A percentile compares a stretch with the other conserved stretches of the same genome.
Conservation (phyloP, 73 alveolate species). For the Paramecium bursaria region DNA sequence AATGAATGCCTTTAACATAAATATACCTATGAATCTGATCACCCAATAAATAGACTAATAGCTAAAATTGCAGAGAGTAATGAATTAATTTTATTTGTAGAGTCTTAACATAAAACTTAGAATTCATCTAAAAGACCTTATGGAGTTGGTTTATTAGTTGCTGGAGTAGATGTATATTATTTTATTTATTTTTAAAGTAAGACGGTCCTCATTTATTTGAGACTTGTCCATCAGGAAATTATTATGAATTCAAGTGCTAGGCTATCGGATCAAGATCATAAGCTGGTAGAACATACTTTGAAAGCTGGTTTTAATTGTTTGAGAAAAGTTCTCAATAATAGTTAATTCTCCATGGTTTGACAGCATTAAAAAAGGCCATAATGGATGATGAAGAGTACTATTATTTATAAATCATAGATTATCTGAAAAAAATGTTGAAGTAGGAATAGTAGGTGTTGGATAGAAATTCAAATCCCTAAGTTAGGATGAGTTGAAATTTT, state of each 20-base stretch:
- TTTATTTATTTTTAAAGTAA: constrained; percentile 3
- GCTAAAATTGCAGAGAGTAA: constrained; percentile 86
- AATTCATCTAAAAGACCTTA: constrained; percentile 96
- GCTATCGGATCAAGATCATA: constrained; percentile 95
- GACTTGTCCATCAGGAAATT: constrained; percentile 97
- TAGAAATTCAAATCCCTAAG: constrained; percentile 1
- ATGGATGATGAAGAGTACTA: constrained; percentile 69
- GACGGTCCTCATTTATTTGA: constrained; percentile 96
- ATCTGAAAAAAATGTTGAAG: constrained; percentile 40
- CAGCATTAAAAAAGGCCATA: constrained; percentile 64
- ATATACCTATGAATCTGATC: constrained; percentile 90
- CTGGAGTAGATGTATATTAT: constrained; percentile 81
- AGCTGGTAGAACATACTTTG: constrained; percentile 94
- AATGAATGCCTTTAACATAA: constrained; percentile 92
- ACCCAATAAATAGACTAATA: constrained; percentile 89
- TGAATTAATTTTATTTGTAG: background rate
- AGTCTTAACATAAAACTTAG: constrained; percentile 91
- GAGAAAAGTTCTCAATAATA: constrained; percentile 56
- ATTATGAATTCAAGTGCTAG: constrained; percentile 86
- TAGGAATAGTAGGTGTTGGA: constrained; percentile 29
- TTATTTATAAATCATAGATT: background rate
- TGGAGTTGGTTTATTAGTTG: constrained; percentile 97
- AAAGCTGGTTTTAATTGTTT: constrained; percentile 89
- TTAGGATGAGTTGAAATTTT: background rate
- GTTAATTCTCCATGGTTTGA: constrained; percentile 61